Evolutionary conservation across 2,329 filamentous ascomycete species (phyloP).

Genomic region (Orbilia javanica): DNA sequence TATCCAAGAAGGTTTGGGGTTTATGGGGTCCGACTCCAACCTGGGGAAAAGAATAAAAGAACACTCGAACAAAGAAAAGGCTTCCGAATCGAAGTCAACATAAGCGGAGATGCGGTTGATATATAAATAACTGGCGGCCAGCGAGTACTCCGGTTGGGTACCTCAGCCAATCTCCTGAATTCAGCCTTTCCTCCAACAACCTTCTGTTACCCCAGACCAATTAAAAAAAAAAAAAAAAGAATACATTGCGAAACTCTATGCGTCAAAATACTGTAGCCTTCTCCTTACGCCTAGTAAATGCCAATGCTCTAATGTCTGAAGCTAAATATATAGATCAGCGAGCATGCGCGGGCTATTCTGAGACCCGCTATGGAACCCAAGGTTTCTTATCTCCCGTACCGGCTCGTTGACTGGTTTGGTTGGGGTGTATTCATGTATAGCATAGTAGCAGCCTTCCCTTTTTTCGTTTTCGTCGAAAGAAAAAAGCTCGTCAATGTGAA

Average conservation of each 20-base stretch:
- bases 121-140: conserved; percentile 25
- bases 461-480: conserved; percentile 20
- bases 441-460: too few relatives aligned
- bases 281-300: conserved; percentile 2
- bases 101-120: conserved; percentile 20
- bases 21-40: background rate
- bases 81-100: background rate
- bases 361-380: background rate
- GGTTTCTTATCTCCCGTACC: background rate
- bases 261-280: background rate
- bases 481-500: background rate
- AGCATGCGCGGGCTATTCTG: conserved; percentile 23
- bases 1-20: background rate
- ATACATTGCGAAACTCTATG: background rate
- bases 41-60: background rate
- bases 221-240: background rate
- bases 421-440: background rate
- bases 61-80: background rate
- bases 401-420: background rate
- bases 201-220: conserved; percentile 1
- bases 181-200: conserved; percentile 11
- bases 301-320: conserved; percentile 14
- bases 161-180: background rate
- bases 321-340: conserved; percentile 31
- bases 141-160: too few relatives aligned